phyloP scores from a whole-genome alignment of 352 stramenopile genomes.

The Halophytophthora batemanensis region DNA sequence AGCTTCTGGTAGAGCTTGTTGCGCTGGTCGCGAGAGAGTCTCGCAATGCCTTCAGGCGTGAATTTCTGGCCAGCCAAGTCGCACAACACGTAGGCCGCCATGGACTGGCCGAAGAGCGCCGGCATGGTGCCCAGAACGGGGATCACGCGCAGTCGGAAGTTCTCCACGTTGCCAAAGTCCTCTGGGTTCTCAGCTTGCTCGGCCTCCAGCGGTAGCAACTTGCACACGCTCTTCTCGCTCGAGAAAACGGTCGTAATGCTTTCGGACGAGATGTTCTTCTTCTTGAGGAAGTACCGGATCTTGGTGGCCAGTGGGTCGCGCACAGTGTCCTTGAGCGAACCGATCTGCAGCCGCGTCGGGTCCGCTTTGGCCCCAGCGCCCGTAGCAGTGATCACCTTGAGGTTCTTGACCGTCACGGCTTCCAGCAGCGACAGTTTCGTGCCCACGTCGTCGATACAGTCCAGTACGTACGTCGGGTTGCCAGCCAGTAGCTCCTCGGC shows the following conservation, averaged over 20 bases:
- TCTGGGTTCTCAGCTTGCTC: constrained; percentile 86
- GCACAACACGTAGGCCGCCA: constrained; percentile 94
- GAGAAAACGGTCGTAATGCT: constrained; percentile 90
- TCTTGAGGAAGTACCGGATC: constrained; percentile 93
- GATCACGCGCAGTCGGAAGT: constrained; percentile 96
- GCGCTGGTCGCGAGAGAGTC: constrained; percentile 77
- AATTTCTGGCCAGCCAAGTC: constrained; percentile 92
- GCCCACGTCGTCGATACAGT: constrained; percentile 99
- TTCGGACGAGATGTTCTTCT: constrained; percentile 61
- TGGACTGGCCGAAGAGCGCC: constrained; percentile 96
- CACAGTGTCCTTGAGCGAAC: constrained; percentile 91
- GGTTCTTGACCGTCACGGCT: constrained; percentile 76
- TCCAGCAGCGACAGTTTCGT: constrained; percentile 96
- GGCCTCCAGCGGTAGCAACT: constrained; percentile 93
- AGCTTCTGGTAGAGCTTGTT: constrained; percentile 86
- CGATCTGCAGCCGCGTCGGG: constrained; percentile 96
- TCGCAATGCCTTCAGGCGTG: constrained; percentile 57
- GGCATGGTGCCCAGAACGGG: constrained; percentile 94
- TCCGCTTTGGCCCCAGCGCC: constrained; percentile 96
- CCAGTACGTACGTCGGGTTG: constrained; percentile 93
- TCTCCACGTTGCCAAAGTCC: constrained; percentile 95
- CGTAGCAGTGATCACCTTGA: constrained; percentile 85
- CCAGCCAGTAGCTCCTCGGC: constrained; percentile 82
- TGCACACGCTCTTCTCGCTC: constrained; percentile 96
- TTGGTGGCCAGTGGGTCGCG: constrained; percentile 95